phyloP scores from a whole-genome alignment of 306 rosid species.

The Cucurbita pepo region DNA sequence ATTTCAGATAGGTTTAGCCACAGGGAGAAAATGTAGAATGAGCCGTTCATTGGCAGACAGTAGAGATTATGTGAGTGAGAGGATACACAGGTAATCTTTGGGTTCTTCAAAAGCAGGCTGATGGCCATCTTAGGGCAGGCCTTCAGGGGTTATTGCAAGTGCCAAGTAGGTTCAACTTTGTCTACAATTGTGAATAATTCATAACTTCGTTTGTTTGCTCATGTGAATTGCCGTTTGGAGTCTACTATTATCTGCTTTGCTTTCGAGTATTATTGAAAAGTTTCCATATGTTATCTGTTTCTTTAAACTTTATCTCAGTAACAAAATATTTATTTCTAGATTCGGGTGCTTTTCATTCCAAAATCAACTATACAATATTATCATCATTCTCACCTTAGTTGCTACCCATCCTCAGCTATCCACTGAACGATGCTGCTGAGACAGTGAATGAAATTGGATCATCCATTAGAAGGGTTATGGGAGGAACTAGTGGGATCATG shows the following conservation, averaged over 20 bases:
- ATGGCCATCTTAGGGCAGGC: neutral
- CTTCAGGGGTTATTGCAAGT: neutral
- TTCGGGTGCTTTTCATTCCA: constrained; percentile 6
- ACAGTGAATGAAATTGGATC: constrained; percentile 74
- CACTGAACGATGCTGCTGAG: constrained; percentile 84
- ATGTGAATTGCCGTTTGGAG: neutral
- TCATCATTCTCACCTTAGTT: constrained; percentile 17
- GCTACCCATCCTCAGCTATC: constrained; percentile 48
- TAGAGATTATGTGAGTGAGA: neutral
- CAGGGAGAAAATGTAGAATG: too few relatives aligned
- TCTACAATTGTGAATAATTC: neutral
- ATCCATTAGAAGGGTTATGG: constrained; percentile 74
- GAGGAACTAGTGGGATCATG: constrained; percentile 95
- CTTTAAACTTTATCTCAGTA: neutral
- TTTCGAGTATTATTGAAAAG: neutral
- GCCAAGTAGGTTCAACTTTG: neutral
- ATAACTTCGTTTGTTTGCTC: neutral
- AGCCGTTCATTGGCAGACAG: neutral
- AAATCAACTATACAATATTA: neutral
- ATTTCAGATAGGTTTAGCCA: neutral
- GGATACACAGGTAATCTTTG: neutral
- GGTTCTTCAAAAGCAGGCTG: neutral
- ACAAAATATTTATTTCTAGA: constrained; percentile 2
- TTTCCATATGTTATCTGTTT: neutral
- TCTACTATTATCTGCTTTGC: neutral